Evolutionary conservation across 768 basidiomycete genomes (phyloP), one percentile per base, ranked within the genome.

Genomic region (Thelephora ganbajun): DNA sequence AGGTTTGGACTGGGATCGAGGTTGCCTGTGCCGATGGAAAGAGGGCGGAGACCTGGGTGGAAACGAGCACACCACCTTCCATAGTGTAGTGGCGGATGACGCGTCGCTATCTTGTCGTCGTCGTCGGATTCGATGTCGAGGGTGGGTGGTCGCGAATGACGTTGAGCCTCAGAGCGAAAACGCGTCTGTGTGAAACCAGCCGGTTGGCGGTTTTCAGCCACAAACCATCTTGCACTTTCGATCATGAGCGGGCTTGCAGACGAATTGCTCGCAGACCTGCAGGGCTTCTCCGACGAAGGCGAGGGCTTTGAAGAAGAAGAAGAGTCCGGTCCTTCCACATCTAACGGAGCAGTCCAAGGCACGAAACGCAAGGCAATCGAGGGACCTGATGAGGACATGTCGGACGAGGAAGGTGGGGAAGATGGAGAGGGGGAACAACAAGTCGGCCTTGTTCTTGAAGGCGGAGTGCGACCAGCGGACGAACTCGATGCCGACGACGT

Each of bases 401-500:
- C 75, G 7, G 79, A 76, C 23, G 71, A 65, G 1, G 74, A 71
- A 33, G 69, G 63, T 22, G 74, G 61, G 9, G 74, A 61, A 6
- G 71, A 64, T 20, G 67, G 55, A 33, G 70, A 64, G 11, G 66
- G 53, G 1, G 63, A 69, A 44, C 66, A 62, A 43, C 61, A 63
- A 33, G 63, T 52, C 5, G 72, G 71, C 5, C 70, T 93, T 12
- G 80, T 89, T 4, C 70, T 86, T 0, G 86, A 86, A 47, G 93
- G 92, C 0, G 94, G 94, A 9, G 70, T 93, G 11, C 79, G 77
- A 54, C 94, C 94, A 12, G 90, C 93, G n/a, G 92, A 97, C 35
- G 93, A 99, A 66, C 69, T 98, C 39, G 92, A 97, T 60, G 80
- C 71, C 23, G 93, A 94, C 54, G 90, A 93, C 50, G 96, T 98